These are phyloP conservation scores for Aureobasidium sp. DNA, from an alignment of 2,329 filamentous ascomycete genomes.

Conservation along the genomic window DNA sequence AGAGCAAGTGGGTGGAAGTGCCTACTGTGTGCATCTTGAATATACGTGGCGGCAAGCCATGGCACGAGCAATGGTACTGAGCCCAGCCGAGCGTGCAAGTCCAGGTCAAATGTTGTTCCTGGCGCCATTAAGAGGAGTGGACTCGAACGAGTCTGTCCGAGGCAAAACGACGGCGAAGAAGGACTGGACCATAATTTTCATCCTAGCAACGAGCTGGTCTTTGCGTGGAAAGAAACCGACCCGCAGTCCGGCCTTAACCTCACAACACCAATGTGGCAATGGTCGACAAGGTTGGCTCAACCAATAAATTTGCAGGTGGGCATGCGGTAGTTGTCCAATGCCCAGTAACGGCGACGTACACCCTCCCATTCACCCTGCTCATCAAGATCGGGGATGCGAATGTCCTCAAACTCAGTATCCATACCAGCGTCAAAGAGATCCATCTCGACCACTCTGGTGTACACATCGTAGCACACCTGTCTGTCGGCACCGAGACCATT, in stretches of 20 bases:
- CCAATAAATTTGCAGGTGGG: constrained; percentile 68
- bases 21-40: constrained; percentile 48
- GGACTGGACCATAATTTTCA: background rate
- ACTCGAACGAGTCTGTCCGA: constrained; percentile 29
- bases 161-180: constrained; percentile 35
- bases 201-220: constrained; percentile 33
- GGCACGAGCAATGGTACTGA: constrained; percentile 52
- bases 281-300: constrained; percentile 29
- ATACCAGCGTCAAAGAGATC: constrained; percentile 83
- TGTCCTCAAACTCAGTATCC: constrained; percentile 77
- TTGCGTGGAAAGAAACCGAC: constrained; percentile 22
- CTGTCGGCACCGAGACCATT: constrained; percentile 83
- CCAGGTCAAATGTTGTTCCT: constrained; percentile 45
- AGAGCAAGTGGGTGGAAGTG: constrained; percentile 47
- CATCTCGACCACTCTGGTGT: constrained; percentile 84
- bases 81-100: constrained; percentile 51
- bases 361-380: constrained; percentile 77
- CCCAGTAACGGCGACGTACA: constrained; percentile 84
- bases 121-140: constrained; percentile 33
- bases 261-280: constrained; percentile 4
- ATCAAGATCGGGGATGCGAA: constrained; percentile 64
- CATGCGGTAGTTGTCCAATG: constrained; percentile 66
- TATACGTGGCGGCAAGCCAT: constrained; percentile 44
- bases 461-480: constrained; percentile 91
- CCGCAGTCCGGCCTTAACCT: background rate